These are phyloP conservation scores for Rhizoctonia solani DNA, from an alignment of 1,284 basidiomycete species.

Conservation along the genomic window DNA sequence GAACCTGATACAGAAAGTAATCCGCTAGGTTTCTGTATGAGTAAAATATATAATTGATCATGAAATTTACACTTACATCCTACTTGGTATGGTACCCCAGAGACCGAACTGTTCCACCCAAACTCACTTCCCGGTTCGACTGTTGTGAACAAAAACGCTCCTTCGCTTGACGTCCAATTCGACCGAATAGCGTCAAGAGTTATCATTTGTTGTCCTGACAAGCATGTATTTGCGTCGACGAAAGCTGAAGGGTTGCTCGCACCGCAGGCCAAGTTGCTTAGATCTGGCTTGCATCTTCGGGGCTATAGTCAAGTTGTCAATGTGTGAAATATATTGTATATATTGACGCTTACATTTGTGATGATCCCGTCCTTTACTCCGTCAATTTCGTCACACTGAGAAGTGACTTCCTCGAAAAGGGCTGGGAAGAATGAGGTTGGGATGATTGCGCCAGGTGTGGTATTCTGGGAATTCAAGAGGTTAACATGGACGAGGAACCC, in stretches of 20 bases:
- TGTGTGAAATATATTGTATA: not conserved
- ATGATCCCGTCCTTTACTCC: slow-evolving; percentile 14
- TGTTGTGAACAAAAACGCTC: slow-evolving; percentile 12
- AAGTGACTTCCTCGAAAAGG: not conserved
- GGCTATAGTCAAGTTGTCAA: not conserved
- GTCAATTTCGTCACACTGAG: slow-evolving; percentile 22
- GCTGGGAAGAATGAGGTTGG: not conserved
- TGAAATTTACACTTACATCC: not conserved
- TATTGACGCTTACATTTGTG: not conserved
- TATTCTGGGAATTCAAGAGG: not conserved
- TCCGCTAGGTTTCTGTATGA: not conserved
- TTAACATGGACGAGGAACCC: slow-evolving; percentile 15
- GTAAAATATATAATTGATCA: not conserved
- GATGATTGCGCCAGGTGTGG: slow-evolving; percentile 6
- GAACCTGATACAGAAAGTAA: slow-evolving; percentile 28
- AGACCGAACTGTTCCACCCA: slow-evolving; percentile 1
- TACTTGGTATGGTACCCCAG: not conserved
- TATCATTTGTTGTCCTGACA: not conserved
- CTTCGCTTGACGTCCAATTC: slow-evolving; percentile 14
- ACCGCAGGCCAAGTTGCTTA: not conserved
- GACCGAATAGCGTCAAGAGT: slow-evolving; percentile 8
- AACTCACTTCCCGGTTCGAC: slow-evolving; percentile 17
- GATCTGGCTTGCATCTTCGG: slow-evolving; percentile 15
- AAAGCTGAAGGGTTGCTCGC: slow-evolving; percentile 1
- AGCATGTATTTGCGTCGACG: slow-evolving; percentile 7